Percentiles rank a stretch among this genome's conserved stretches.
Evolutionary conservation across 2,329 filamentous ascomycete species (phyloP).

Genomic region (Venturia nashicola): DNA sequence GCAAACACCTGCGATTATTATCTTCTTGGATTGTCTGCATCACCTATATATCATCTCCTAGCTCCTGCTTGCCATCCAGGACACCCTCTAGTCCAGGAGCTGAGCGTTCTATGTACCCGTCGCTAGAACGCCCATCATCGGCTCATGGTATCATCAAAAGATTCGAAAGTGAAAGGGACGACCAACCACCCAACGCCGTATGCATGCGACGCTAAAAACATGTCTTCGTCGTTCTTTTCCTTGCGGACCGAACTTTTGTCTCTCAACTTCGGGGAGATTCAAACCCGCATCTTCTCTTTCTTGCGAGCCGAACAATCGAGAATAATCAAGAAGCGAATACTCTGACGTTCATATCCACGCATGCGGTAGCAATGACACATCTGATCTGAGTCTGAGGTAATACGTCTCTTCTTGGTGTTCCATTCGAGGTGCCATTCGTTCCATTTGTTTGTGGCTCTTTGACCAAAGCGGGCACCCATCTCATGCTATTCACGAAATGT

Average conservation of each 20-base stretch:
- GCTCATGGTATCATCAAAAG: neutral
- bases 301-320: neutral
- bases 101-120: neutral
- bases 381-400: constrained; percentile 52
- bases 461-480: constrained; percentile 71
- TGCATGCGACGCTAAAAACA: constrained; percentile 2
- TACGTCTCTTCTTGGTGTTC: constrained; percentile 37
- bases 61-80: neutral
- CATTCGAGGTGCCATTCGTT: constrained; percentile 24
- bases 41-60: neutral
- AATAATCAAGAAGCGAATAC: constrained; percentile 49
- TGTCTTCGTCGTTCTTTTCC: neutral
- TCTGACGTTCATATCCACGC: constrained; percentile 68
- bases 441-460: constrained; percentile 40
- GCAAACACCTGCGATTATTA: neutral
- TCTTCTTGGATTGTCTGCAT: neutral
- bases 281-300: neutral
- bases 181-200: neutral
- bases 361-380: constrained; percentile 77
- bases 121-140: neutral
- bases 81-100: neutral
- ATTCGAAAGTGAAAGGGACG: neutral
- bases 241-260: neutral
- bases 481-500: constrained; percentile 74
- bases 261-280: neutral